Conservation (phyloP, 305 asterid species). For the Solanum chacoense region DNA sequence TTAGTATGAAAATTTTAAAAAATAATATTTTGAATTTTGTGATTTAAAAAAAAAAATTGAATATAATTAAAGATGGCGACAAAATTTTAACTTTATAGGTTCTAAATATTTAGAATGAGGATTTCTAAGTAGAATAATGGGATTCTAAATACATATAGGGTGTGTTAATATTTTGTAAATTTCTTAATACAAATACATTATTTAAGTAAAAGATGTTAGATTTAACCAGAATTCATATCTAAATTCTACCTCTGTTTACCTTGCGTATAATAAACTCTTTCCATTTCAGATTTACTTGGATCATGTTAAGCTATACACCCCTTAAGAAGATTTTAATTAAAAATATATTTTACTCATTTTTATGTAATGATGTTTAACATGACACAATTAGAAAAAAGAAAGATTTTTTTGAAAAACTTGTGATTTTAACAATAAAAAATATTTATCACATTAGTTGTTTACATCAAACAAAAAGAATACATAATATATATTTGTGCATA, state of each 20-base stretch:
- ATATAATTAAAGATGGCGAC: fast-evolving
- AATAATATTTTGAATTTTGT: too few relatives aligned
- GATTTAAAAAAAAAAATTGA: neutral
- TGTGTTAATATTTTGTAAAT: neutral
- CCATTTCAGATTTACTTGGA: too few relatives aligned
- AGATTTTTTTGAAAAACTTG: too few relatives aligned
- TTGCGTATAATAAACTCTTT: neutral
- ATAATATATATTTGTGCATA: neutral
- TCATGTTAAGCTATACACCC: neutral
- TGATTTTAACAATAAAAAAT: too few relatives aligned
- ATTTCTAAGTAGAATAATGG: neutral
- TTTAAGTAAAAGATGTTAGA: neutral
- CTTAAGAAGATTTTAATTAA: neutral
- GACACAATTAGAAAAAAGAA: neutral
- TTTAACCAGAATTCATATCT: neutral
- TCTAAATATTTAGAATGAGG: fast-evolving
- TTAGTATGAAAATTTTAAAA: too few relatives aligned
- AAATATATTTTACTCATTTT: too few relatives aligned
- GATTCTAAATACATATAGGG: too few relatives aligned
- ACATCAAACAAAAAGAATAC: neutral
- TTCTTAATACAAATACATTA: too few relatives aligned
- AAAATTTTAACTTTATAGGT: too few relatives aligned
- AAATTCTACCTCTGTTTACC: neutral
- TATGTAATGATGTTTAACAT: neutral
- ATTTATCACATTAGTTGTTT: neutral